A percentile compares a stretch with the other conserved stretches of the same genome.
phyloP scores from a whole-genome alignment of 805 yeast genomes.

The Teunomyces funiuensis region DNA sequence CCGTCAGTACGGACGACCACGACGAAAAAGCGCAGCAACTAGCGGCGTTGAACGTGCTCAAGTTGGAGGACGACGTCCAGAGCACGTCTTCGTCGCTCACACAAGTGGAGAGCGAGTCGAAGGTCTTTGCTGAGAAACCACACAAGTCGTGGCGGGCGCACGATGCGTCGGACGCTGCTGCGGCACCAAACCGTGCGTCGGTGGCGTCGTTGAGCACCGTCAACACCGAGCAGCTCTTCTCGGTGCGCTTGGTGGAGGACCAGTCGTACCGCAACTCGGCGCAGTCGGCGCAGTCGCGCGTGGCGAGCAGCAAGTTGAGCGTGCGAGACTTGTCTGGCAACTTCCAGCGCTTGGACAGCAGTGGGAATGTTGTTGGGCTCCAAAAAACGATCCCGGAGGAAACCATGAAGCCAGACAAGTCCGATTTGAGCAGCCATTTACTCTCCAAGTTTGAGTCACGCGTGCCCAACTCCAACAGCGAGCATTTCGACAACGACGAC shows the following conservation, averaged over 20 bases:
- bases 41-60: constrained; percentile 50
- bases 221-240: constrained; percentile 78
- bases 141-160: constrained; percentile 45
- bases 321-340: constrained; percentile 36
- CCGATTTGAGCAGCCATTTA: too few species aligned
- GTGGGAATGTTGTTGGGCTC: constrained; percentile 45
- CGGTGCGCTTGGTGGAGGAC: constrained; percentile 74
- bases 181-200: constrained; percentile 56
- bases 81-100: constrained; percentile 53
- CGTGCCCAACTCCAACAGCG: too few species aligned
- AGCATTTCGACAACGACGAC: constrained; percentile 16
- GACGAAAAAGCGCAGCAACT: constrained; percentile 36
- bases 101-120: constrained; percentile 43
- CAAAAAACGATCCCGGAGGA: too few species aligned
- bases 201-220: constrained; percentile 77
- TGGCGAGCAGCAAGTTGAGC: constrained; percentile 23
- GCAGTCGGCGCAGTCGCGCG: constrained; percentile 23
- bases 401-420: too few species aligned
- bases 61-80: constrained; percentile 11
- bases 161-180: constrained; percentile 25
- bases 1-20: constrained; percentile 24
- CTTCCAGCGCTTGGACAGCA: constrained; percentile 45
- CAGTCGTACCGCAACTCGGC: constrained; percentile 30
- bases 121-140: constrained; percentile 35
- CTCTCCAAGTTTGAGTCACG: too few species aligned